Percentiles rank a stretch among this genome's conserved stretches.
phyloP scores from a whole-genome alignment of 306 rosid genomes.

The Malus asiatica region DNA sequence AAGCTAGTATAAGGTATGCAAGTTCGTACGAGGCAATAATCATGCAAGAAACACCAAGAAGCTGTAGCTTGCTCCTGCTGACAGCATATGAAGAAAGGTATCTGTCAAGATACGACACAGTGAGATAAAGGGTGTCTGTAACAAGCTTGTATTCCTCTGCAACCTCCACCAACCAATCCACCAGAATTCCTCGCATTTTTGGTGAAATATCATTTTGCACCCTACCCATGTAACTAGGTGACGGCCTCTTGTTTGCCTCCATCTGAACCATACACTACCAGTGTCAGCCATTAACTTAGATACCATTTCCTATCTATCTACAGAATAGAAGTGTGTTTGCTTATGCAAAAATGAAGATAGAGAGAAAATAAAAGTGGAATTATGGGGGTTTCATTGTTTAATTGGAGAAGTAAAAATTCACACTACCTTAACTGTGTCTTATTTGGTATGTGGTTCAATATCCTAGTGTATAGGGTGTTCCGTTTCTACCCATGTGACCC shows the following conservation, averaged over 20 bases:
- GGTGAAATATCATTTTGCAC: slow-evolving; percentile 16
- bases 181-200: slow-evolving; percentile 29
- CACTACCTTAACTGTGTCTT: background rate
- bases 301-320: background rate
- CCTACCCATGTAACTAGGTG: background rate
- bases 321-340: background rate
- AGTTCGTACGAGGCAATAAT: slow-evolving; percentile 31
- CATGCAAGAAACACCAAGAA: slow-evolving; percentile 43
- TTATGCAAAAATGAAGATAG: background rate
- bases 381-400: too few species aligned
- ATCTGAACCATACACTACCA: slow-evolving; percentile 21
- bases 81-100: slow-evolving; percentile 26
- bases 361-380: background rate
- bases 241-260: slow-evolving; percentile 24
- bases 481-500: too few species aligned
- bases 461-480: too few species aligned
- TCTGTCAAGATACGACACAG: slow-evolving; percentile 33
- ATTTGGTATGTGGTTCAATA: background rate
- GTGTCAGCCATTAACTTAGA: background rate
- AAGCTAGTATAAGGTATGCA: background rate
- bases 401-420: background rate
- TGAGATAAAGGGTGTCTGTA: slow-evolving; percentile 36
- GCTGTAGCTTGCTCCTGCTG: slow-evolving; percentile 29
- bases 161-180: slow-evolving; percentile 44
- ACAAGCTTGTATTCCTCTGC: slow-evolving; percentile 32